Conservation (phyloP, 768 basidiomycete species). For the Trametes elegans region DNA sequence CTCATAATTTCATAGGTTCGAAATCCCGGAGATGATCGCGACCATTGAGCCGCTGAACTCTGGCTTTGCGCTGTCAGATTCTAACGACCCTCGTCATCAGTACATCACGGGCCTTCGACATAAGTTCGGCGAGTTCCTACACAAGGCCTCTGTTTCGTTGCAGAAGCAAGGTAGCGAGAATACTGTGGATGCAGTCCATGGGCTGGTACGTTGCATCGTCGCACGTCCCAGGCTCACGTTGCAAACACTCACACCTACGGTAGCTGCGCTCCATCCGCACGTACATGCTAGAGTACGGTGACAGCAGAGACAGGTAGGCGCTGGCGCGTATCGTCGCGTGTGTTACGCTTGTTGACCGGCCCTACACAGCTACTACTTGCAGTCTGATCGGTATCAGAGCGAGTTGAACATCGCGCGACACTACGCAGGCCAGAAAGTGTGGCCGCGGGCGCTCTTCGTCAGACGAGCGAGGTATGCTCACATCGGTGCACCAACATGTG, state of each 20-base stretch:
- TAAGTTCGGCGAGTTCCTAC: constrained; percentile 69
- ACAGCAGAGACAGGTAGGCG: constrained; percentile 54
- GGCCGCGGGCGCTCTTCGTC: constrained; percentile 72
- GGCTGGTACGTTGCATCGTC: constrained; percentile 50
- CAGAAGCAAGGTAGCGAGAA: constrained; percentile 76
- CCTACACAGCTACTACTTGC: constrained; percentile 48
- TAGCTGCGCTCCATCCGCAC: constrained; percentile 69
- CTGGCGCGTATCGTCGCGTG: not conserved
- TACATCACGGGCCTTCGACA: constrained; percentile 55
- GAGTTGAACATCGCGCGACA: constrained; percentile 67
- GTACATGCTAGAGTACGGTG: constrained; percentile 74
- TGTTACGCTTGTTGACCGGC: not conserved
- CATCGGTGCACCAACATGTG: not conserved
- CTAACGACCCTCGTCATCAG: constrained; percentile 60
- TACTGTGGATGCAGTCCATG: constrained; percentile 76
- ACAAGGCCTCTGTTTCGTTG: constrained; percentile 64
- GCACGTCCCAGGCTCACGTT: too few species aligned
- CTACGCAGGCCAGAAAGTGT: constrained; percentile 68
- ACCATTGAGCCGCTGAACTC: constrained; percentile 57
- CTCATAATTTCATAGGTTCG: constrained; percentile 44
- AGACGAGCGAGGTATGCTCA: constrained; percentile 57
- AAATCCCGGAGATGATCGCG: constrained; percentile 77
- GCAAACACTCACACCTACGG: not conserved
- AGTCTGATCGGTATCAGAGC: constrained; percentile 54
- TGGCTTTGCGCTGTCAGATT: constrained; percentile 67